Base-by-base conservation (phyloP, 2,329 filamentous ascomycete species). In the Tolypocladium tropicale region DNA sequence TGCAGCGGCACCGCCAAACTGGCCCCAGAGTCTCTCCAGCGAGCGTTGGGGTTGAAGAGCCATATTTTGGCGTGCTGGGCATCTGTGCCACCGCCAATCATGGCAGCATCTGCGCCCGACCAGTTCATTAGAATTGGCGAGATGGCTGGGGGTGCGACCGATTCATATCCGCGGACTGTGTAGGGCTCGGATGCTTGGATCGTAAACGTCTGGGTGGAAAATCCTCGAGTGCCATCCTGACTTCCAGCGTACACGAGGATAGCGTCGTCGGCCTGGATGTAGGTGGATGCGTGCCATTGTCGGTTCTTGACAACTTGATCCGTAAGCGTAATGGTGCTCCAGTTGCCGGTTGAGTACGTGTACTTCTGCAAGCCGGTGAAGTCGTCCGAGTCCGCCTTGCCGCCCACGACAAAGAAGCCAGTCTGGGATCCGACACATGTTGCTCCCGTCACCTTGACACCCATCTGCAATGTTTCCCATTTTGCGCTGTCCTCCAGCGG, bases 161-260 rank as follows among this genome's bases (percentile, higher is more conserved):
- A 81, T 54, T 77, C 74, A 65, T 78, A 84, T 0, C 87, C 78
- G 11, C 75, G 65, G 4, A 92, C 80, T 4, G 63, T 68, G 67
- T 88, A 89, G 0, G 90, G 89, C 34, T 79, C 73, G 6, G 77
- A 77, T 1, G 86, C 84, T 3, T 78, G 75, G 57, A 96, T 84
- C 21, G 86, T 78, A 64, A 92, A 95, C 0, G 90, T 93, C 62
- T 90, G 80, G 2, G 85, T 82, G 1, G 89, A 91, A 1, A 81
- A 74, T 7, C 74, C 71, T 10, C 73, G 70, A 36, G 73, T 74
- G 30, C 82, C 82, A 62, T 85, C 81, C 63, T 85, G 83, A 18
- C 79, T 83, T 50, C 93, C 93, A 34, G 86, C 89, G 67, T 92
- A 96, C 30, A 96, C 78, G 28, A 96, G 72, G 55, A 97, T 88